Conservation (phyloP, 1,139 yeast genomes). For the Meyerozyma athensensis region DNA sequence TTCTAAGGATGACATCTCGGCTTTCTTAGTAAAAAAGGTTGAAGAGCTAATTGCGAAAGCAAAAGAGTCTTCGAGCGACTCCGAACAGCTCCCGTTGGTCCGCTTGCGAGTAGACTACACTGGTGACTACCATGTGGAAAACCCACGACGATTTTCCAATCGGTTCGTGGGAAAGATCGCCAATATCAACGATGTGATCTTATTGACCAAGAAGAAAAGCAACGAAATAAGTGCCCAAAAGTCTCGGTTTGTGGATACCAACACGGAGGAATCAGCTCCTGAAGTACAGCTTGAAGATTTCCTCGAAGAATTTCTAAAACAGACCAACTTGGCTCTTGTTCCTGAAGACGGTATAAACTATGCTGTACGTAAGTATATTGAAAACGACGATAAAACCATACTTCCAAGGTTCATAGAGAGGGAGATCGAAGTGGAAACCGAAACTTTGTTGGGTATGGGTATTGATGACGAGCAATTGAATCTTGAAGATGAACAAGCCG, state of each 20-base stretch:
- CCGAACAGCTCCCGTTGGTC: constrained; percentile 68
- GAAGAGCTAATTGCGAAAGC: constrained; percentile 65
- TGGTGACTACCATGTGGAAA: constrained; percentile 89
- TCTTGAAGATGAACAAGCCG: constrained; percentile 24
- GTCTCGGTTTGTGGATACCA: constrained; percentile 21
- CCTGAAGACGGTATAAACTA: constrained; percentile 73
- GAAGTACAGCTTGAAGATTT: constrained; percentile 52
- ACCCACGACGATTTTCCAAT: constrained; percentile 83
- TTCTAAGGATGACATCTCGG: constrained; percentile 55
- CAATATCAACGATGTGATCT: constrained; percentile 79
- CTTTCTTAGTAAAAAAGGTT: constrained; percentile 58
- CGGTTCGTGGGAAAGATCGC: constrained; percentile 90
- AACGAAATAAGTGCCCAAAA: constrained; percentile 15
- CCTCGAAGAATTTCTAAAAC: constrained; percentile 56
- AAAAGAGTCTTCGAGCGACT: constrained; percentile 15
- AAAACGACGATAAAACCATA: constrained; percentile 76
- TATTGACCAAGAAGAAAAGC: constrained; percentile 49
- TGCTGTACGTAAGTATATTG: constrained; percentile 68
- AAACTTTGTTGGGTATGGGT: constrained; percentile 46
- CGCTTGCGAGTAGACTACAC: constrained; percentile 83
- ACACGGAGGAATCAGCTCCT: constrained; percentile 9
- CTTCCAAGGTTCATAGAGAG: constrained; percentile 64
- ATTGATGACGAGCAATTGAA: constrained; percentile 30
- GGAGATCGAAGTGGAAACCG: constrained; percentile 61
- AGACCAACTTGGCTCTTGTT: constrained; percentile 62